Evolutionary conservation across 306 rosid species (phyloP).

Genomic region (Ammopiptanthus mongolicus): DNA sequence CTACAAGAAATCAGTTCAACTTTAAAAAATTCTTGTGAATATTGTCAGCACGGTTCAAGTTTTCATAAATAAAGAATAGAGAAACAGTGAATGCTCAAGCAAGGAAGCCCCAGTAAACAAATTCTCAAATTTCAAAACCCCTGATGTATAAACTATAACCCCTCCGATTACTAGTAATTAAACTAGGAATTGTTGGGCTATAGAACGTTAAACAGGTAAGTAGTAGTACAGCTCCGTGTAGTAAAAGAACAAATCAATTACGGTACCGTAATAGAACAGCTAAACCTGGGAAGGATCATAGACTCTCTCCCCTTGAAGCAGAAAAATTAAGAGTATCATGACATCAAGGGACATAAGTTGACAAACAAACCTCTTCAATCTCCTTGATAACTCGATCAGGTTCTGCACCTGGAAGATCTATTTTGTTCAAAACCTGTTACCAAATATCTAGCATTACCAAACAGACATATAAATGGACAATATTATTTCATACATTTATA

Average conservation of each 20-base stretch:
- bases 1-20: conserved; percentile 37
- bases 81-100: conserved; percentile 3
- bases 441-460: conserved; percentile 18
- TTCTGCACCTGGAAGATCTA: conserved; percentile 97
- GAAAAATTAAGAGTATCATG: conserved; percentile 14
- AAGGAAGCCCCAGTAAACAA: neutral
- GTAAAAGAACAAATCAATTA: neutral
- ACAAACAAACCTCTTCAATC: conserved; percentile 77
- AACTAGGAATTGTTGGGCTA: neutral
- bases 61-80: neutral
- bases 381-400: conserved; percentile 78
- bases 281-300: conserved; percentile 7
- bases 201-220: neutral
- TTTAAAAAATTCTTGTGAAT: conserved; percentile 2
- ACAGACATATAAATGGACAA: neutral
- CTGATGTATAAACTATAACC: neutral
- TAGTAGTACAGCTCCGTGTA: neutral
- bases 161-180: conserved; percentile 8
- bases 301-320: conserved; percentile 4
- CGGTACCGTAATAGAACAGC: neutral
- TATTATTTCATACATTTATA: neutral
- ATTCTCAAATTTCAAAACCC: conserved; percentile 4
- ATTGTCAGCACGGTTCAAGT: neutral
- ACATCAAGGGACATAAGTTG: conserved; percentile 5
- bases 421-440: conserved; percentile 82